Base-by-base conservation (phyloP, 768 basidiomycete species). In the Lactifluus piperatus region DNA sequence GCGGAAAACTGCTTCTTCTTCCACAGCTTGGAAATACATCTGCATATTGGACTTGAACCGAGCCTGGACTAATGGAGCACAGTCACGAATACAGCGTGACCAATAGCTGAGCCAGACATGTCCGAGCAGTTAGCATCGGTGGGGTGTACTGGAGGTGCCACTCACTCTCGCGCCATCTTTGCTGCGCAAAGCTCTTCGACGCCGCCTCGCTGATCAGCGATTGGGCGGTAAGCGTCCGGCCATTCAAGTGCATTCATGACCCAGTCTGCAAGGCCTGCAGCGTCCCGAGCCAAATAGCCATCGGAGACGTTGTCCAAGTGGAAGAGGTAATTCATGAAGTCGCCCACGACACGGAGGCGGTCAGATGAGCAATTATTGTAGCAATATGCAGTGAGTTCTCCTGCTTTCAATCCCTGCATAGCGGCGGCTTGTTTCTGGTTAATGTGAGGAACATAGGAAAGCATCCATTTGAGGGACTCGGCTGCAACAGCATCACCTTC, bases 31-130 rank as follows among this genome's bases (percentile, higher is more conserved):
- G 75, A 91, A 88, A 76, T 88, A 91, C 68, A 85, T 79, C 61
- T 87, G 84, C 71, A 88, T 80, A 30, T 86, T 86, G 68, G 88
- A 83, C 66, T 83, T 82, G 74, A 91, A 91, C 32, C 89, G 85
- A 63, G 79, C 81, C 67, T 85, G 83, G 11, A 81, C 74, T 36
- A 84, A 84, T 5, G 78, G 79, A 3, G 83, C 76, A 81, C 83
- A 43, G 83, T 86, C 58, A 70, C 70, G 54, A 56, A 85, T 72
- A 65, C 88, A 77, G 48, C 89, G 82, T 67, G 75, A 79, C 78
- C 83, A 90, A 68, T 79, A 86, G 70, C 89, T 91, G 63, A 29
- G 26, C 1, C 37, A 26, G 30, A 4, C 13, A n/a, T 32, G 37
- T 11, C 53, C n/a, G n/a, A n/a, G 34, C 10, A 62, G 27, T 60